Conservation (phyloP, 2,329 filamentous ascomycete species). For the Knoxdaviesia proteae region DNA sequence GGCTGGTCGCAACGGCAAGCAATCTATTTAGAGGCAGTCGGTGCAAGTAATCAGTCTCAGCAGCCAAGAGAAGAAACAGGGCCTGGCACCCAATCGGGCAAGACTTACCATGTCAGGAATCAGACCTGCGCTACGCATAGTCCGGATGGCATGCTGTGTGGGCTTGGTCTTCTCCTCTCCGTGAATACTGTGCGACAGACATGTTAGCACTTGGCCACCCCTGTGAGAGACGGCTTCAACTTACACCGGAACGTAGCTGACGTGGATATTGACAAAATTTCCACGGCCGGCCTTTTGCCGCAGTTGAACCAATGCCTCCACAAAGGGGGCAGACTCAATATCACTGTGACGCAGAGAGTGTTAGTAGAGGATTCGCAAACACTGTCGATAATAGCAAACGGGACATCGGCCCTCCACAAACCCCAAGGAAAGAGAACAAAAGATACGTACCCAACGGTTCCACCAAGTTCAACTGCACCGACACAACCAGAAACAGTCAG, state of each 20-base stretch:
- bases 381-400: background rate
- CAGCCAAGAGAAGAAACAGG: background rate
- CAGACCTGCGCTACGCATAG: constrained; percentile 62
- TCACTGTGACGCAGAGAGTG: constrained; percentile 24
- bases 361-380: background rate
- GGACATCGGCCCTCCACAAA: no score
- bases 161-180: constrained; percentile 90
- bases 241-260: constrained; percentile 61
- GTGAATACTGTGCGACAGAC: constrained; percentile 7
- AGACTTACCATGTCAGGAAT: constrained; percentile 42
- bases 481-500: constrained; percentile 13
- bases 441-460: constrained; percentile 6
- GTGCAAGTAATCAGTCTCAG: background rate
- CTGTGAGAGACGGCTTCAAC: constrained; percentile 4
- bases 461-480: constrained; percentile 9
- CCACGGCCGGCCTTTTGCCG: constrained; percentile 48
- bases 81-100: no score
- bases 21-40: constrained; percentile 30
- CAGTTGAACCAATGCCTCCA: constrained; percentile 69
- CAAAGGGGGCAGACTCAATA: constrained; percentile 72
- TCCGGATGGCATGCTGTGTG: constrained; percentile 75
- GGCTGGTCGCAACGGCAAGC: constrained; percentile 74
- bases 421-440: no score
- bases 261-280: constrained; percentile 78
- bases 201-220: no score